phyloP scores from a whole-genome alignment of 2,329 filamentous ascomycete species.

The Setomelanomma holmii region DNA sequence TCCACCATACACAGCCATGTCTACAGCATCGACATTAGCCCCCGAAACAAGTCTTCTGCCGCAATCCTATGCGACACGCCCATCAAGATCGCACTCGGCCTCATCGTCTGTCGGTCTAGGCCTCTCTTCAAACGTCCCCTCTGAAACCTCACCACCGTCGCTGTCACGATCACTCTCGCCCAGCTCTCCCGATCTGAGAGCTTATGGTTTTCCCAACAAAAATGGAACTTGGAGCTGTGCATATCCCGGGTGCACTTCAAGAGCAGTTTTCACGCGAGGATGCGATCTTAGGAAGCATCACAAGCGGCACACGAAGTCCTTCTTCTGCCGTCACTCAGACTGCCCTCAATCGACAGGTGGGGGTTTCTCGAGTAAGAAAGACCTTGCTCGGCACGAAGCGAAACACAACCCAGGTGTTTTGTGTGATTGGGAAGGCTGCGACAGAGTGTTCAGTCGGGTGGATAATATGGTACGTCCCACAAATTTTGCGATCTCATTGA shows the following conservation, averaged over 20 bases:
- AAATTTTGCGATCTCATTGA: too few species aligned
- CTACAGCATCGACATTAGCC: constrained; percentile 28
- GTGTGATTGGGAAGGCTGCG: constrained; percentile 66
- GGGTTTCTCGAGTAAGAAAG: constrained; percentile 69
- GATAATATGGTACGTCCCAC: constrained; percentile 64
- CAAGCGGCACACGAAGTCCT: constrained; percentile 67
- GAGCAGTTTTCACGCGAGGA: constrained; percentile 63
- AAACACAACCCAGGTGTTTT: constrained; percentile 68
- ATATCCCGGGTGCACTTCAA: constrained; percentile 66
- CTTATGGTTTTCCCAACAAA: constrained; percentile 53
- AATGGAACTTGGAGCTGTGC: constrained; percentile 65
- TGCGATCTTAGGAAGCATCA: constrained; percentile 70
- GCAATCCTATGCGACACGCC: constrained; percentile 30
- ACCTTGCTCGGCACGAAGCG: constrained; percentile 66
- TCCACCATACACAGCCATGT: constrained; percentile 38
- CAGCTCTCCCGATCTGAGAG: constrained; percentile 48
- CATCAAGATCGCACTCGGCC: constrained; percentile 45
- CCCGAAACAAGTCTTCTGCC: constrained; percentile 34
- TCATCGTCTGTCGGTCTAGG: constrained; percentile 39
- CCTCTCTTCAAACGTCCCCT: constrained; percentile 30
- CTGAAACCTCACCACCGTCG: constrained; percentile 39
- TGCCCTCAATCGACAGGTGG: constrained; percentile 64
- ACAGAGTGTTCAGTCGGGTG: constrained; percentile 65
- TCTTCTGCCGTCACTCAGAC: constrained; percentile 66
- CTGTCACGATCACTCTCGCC: constrained; percentile 50